Conservation (phyloP, 2,329 filamentous ascomycete genomes). For the Aureobasidium sp. region DNA sequence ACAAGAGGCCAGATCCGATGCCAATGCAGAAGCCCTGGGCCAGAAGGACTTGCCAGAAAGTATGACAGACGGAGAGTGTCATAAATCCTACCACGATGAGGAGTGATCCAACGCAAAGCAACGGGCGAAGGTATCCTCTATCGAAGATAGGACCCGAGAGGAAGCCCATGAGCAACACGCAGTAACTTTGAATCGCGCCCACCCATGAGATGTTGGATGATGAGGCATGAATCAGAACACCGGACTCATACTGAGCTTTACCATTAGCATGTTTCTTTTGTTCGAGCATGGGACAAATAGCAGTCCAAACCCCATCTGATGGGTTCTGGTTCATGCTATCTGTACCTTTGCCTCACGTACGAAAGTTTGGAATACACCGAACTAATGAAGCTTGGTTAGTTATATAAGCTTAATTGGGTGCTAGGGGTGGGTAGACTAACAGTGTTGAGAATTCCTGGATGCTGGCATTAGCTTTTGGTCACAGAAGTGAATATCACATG, state of each 20-base stretch:
- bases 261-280: no score
- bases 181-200: conserved; percentile 24
- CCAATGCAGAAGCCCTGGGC: conserved; percentile 44
- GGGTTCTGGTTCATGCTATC: no score
- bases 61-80: conserved; percentile 36
- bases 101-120: conserved; percentile 16
- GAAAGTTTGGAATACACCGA: conserved; percentile 19
- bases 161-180: conserved; percentile 20
- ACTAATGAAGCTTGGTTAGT: conserved; percentile 13
- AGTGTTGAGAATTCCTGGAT: conserved; percentile 2
- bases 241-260: no score
- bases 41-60: conserved; percentile 49
- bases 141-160: conserved; percentile 14
- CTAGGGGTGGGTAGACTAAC: not conserved
- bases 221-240: conserved; percentile 11
- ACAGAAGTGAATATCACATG: not conserved
- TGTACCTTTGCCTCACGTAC: no score
- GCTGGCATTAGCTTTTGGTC: not conserved
- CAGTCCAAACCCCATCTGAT: no score
- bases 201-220: conserved; percentile 28
- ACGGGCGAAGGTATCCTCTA: conserved; percentile 8
- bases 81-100: conserved; percentile 35
- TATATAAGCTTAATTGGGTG: not conserved
- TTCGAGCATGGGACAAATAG: no score
- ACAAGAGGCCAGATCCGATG: conserved; percentile 35